Evolutionary conservation across 495 filamentous ascomycete species (phyloP), one percentile per base, ranked within the genome.

Genomic region (Zalerion maritima): DNA sequence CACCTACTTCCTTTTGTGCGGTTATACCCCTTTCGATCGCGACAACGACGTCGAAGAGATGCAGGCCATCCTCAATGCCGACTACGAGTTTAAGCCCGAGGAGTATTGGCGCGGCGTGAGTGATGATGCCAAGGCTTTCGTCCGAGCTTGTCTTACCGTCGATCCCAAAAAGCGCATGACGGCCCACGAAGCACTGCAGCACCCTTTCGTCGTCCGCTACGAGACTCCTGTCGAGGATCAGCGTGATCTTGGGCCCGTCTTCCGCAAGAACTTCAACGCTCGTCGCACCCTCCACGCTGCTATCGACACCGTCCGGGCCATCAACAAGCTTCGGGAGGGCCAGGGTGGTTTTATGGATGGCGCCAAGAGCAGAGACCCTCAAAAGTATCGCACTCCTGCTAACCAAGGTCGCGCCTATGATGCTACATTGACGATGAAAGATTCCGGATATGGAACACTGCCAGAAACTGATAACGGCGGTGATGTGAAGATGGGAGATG

Each of bases 201-300:
- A 96, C 46, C 63, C 75, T 14, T 97, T 91, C 67, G 73, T 97
- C 26, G 75, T 74, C 21, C 78, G 60, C 24, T 60, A 61, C 43
- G 36, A 42, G 13, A 31, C 32, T 18, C 29, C 25, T 5, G 49
- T 45, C 27, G 40, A 55, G 12, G 52, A 55, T 8, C 53, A 48
- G 14, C 64, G 70, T 27, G 89, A 97, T 58, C 61, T 97, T 30
- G 60, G 96, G 36, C 89, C 89, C 1, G 80, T 75, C 2, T 81
- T 97, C 38, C 91, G 91, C 71, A 94, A 94, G 74, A 97, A 97
- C 58, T 97, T 97, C 65, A 97, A 97, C 42, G 89, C 89, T 5
- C 66, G 87, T 17, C 66, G 85, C 34, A 96, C 87, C 6, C 64
- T 97, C 29, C 89, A 96, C 54, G 85, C 86, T 8, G 89, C 89